A percentile compares a stretch with the other conserved stretches of the same genome.
phyloP scores from a whole-genome alignment of 2,329 filamentous ascomycete genomes.

The Paracoccidioides brasiliensis region DNA sequence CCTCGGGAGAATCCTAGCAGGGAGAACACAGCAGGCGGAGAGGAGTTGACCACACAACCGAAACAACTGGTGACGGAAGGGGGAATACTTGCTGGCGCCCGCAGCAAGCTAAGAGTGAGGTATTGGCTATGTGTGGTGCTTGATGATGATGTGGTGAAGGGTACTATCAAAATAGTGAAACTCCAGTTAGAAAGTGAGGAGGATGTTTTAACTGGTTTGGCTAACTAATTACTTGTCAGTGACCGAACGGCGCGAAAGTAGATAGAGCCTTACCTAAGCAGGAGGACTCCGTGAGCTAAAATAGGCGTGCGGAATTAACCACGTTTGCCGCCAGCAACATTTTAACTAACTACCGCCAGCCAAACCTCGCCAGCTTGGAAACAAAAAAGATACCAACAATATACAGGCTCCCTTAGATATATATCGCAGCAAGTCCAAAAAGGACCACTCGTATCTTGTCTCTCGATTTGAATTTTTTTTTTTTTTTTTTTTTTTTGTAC shows the following conservation, averaged over 20 bases:
- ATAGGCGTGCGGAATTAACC: background rate
- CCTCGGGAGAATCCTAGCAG: constrained; percentile 7
- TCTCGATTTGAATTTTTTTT: background rate
- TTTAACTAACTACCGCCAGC: background rate
- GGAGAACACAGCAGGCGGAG: constrained; percentile 5
- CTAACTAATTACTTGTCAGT: too few species aligned
- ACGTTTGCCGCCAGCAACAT: background rate
- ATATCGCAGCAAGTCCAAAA: background rate
- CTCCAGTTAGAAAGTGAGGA: too few species aligned
- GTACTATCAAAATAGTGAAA: background rate
- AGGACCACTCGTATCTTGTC: background rate
- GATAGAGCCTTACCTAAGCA: background rate
- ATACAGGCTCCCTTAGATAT: background rate
- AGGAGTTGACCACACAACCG: background rate
- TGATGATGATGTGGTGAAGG: too few species aligned
- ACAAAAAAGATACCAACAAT: background rate
- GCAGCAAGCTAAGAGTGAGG: background rate
- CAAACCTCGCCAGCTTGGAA: background rate
- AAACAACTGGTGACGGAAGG: background rate
- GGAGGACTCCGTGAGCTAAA: background rate
- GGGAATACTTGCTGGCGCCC: background rate
- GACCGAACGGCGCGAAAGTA: too few species aligned
- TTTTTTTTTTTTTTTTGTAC: background rate
- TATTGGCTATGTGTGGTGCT: background rate
- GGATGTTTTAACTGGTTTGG: too few species aligned